Evolutionary conservation across 2,329 filamentous ascomycete genomes (phyloP).

Genomic region (Hortaea sp.): DNA sequence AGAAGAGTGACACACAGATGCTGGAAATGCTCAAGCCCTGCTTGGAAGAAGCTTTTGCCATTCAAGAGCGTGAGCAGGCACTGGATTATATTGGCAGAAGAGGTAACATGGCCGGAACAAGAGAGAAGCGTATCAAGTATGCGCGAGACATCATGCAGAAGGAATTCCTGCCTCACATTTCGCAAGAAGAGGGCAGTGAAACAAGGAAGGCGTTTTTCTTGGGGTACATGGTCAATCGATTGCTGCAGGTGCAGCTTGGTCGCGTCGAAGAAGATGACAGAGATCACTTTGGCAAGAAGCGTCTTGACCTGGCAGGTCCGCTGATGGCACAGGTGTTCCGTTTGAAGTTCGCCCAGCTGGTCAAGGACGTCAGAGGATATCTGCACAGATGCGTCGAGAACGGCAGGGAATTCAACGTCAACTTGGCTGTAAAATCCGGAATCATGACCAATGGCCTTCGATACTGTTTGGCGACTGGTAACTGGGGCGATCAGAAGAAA

Average conservation of each 20-base stretch:
- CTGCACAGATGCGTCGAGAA: conserved; percentile 86
- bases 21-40: conserved; percentile 94
- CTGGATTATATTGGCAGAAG: conserved; percentile 93
- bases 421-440: conserved; percentile 79
- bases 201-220: conserved; percentile 96
- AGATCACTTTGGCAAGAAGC: conserved; percentile 98
- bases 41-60: conserved; percentile 92
- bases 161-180: conserved; percentile 93
- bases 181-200: conserved; percentile 86
- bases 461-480: conserved; percentile 93
- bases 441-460: conserved; percentile 91
- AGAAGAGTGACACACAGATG: conserved; percentile 92
- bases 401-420: conserved; percentile 79
- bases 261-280: conserved; percentile 91
- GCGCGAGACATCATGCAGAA: conserved; percentile 94
- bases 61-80: conserved; percentile 89
- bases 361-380: conserved; percentile 81
- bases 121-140: conserved; percentile 82
- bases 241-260: conserved; percentile 86
- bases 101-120: conserved; percentile 64
- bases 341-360: conserved; percentile 80
- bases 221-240: conserved; percentile 96
- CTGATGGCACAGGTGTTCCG: conserved; percentile 95
- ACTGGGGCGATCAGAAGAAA: conserved; percentile 99
- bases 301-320: conserved; percentile 86